phyloP scores from a whole-genome alignment of 768 basidiomycete genomes.

The Tubosaeta sp. region DNA sequence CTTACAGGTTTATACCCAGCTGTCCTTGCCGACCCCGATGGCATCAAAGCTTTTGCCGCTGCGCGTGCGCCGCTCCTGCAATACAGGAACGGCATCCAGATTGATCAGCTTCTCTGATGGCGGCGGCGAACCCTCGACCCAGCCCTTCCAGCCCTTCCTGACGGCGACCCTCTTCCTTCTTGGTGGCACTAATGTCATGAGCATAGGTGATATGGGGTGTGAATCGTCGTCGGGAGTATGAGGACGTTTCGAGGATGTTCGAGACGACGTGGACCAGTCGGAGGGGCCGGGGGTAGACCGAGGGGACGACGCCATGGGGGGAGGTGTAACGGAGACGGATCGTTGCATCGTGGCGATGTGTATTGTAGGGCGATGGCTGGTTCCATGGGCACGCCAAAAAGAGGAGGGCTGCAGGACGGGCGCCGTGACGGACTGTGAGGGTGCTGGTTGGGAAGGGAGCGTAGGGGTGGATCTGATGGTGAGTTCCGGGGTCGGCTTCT shows the following conservation, averaged over 20 bases:
- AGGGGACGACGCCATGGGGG: constrained; percentile 61
- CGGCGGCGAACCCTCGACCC: constrained; percentile 82
- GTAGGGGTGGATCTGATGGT: constrained; percentile 14
- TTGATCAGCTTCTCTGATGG: constrained; percentile 81
- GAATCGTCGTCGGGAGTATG: constrained; percentile 67
- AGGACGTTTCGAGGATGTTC: constrained; percentile 77
- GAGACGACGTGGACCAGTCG: constrained; percentile 66
- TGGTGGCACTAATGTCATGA: constrained; percentile 29
- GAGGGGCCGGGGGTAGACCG: constrained; percentile 75
- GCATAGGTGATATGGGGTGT: constrained; percentile 28
- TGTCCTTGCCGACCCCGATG: constrained; percentile 70
- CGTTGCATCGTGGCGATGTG: constrained; percentile 67
- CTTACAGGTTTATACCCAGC: constrained; percentile 64
- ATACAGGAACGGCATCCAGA: constrained; percentile 64
- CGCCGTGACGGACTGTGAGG: constrained; percentile 26
- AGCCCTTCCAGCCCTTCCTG: constrained; percentile 87
- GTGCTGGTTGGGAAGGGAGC: constrained; percentile 12
- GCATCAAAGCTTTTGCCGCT: constrained; percentile 85
- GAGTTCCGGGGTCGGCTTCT: constrained; percentile 19
- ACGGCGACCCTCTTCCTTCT: constrained; percentile 61
- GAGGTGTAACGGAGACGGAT: constrained; percentile 71
- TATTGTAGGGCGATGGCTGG: constrained; percentile 50
- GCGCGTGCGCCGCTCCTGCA: constrained; percentile 72
- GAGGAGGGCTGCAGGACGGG: constrained; percentile 39
- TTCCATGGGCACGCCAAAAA: constrained; percentile 59